Evolutionary conservation across 306 rosid genomes (phyloP).

Genomic region (Argentina anserina): DNA sequence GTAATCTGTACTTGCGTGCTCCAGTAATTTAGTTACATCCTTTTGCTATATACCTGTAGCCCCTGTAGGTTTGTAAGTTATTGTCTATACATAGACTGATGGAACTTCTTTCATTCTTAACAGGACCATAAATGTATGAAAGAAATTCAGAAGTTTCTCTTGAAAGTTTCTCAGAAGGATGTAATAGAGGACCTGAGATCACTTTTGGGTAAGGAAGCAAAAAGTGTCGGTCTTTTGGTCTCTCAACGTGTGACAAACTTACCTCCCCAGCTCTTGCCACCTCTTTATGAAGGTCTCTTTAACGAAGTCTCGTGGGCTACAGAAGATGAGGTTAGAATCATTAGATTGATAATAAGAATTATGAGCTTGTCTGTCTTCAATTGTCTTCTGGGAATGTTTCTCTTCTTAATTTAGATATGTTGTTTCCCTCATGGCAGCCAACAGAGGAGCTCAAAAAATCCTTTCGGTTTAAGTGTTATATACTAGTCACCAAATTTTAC

Average conservation of each 20-base stretch:
- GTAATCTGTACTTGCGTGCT: slow-evolving; percentile 15
- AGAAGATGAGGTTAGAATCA: slow-evolving; percentile 75
- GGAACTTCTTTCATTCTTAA: slow-evolving; percentile 10
- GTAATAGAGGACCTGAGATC: slow-evolving; percentile 38
- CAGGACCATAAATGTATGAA: slow-evolving; percentile 58
- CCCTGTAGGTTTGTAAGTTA: neutral
- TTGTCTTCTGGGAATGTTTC: slow-evolving; percentile 14
- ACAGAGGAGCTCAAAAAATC: slow-evolving; percentile 66
- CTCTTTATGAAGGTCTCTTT: slow-evolving; percentile 75
- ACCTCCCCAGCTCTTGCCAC: slow-evolving; percentile 82
- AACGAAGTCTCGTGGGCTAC: slow-evolving; percentile 88
- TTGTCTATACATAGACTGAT: neutral
- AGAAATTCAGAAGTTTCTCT: slow-evolving; percentile 58
- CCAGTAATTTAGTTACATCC: neutral
- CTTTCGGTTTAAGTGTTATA: slow-evolving; percentile 52
- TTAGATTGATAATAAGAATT: slow-evolving; percentile 26
- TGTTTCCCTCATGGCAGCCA: slow-evolving; percentile 51
- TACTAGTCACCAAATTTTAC: slow-evolving; percentile 60
- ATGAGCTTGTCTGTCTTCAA: slow-evolving; percentile 18
- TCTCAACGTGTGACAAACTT: slow-evolving; percentile 78
- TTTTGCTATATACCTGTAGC: neutral
- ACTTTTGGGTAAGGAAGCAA: slow-evolving; percentile 57
- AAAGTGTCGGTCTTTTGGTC: slow-evolving; percentile 58
- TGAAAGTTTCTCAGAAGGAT: slow-evolving; percentile 43
- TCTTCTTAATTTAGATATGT: slow-evolving; percentile 16